These are phyloP conservation scores for Penicillium sp. DNA, from an alignment of 2,329 filamentous ascomycete genomes.

Conservation along the genomic window DNA sequence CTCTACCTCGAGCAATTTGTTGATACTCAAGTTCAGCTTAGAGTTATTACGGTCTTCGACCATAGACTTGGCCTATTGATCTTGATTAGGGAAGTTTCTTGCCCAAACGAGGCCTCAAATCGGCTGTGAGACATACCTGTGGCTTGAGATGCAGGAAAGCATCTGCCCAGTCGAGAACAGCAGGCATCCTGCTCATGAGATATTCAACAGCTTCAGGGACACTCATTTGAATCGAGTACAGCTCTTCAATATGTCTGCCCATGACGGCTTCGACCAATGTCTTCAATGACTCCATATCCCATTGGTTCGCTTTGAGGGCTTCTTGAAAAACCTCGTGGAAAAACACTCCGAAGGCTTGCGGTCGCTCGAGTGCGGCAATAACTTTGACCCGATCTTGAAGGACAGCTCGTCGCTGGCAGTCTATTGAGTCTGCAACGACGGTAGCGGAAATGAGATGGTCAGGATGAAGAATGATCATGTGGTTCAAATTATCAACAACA, in stretches of 20 bases:
- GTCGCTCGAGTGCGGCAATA: slow-evolving; percentile 72
- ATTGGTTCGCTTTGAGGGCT: slow-evolving; percentile 76
- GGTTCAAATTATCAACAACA: slow-evolving; percentile 76
- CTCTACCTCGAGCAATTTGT: slow-evolving; percentile 91
- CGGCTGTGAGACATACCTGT: slow-evolving; percentile 49
- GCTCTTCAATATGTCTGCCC: slow-evolving; percentile 77
- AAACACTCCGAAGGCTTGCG: slow-evolving; percentile 88
- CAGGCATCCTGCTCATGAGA: slow-evolving; percentile 76
- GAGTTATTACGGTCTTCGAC: slow-evolving; percentile 77
- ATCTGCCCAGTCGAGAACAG: slow-evolving; percentile 78
- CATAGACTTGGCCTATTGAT: slow-evolving; percentile 59
- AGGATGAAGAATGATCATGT: slow-evolving; percentile 87
- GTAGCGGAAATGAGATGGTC: slow-evolving; percentile 95
- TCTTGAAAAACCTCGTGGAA: slow-evolving; percentile 95
- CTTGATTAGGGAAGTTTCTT: slow-evolving; percentile 25
- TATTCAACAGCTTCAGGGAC: slow-evolving; percentile 72
- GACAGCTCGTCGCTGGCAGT: slow-evolving; percentile 84
- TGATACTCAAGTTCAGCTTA: slow-evolving; percentile 77
- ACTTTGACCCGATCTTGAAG: slow-evolving; percentile 94
- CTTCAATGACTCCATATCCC: slow-evolving; percentile 68
- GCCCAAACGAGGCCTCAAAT: neutral
- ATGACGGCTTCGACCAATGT: slow-evolving; percentile 66
- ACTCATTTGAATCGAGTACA: slow-evolving; percentile 81
- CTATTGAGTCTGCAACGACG: slow-evolving; percentile 93
- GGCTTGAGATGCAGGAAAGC: slow-evolving; percentile 73